Conservation (phyloP, 768 basidiomycete genomes). For the Baorangia bicolor region DNA sequence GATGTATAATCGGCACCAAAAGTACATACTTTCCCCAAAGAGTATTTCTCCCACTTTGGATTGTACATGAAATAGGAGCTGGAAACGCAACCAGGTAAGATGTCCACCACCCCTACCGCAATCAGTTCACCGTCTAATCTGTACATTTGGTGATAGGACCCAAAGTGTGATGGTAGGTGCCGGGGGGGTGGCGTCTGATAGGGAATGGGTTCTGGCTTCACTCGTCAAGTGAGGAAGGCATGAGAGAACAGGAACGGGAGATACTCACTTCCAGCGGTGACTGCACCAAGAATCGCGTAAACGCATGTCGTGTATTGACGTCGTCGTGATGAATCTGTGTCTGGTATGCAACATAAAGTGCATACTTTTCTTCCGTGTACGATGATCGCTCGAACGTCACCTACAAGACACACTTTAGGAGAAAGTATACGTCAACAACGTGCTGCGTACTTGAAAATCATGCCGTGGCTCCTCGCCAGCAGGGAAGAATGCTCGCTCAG, state of each 20-base stretch:
- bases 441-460: constrained; percentile 54
- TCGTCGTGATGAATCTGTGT: constrained; percentile 71
- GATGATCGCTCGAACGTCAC: constrained; percentile 73
- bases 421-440: neutral
- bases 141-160: constrained; percentile 92
- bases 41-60: constrained; percentile 61
- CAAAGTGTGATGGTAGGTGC: constrained; percentile 75
- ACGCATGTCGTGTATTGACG: constrained; percentile 48
- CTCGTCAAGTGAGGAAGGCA: neutral
- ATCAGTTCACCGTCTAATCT: constrained; percentile 77
- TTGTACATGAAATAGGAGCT: constrained; percentile 91
- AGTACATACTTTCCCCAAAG: constrained; percentile 68
- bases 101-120: constrained; percentile 86
- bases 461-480: constrained; percentile 39
- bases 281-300: constrained; percentile 75
- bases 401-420: constrained; percentile 37
- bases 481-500: constrained; percentile 44
- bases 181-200: constrained; percentile 48
- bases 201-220: constrained; percentile 58
- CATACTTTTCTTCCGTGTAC: constrained; percentile 78
- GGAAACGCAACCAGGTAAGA: constrained; percentile 83
- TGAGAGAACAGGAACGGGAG: neutral
- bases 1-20: neutral
- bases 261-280: constrained; percentile 66
- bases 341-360: constrained; percentile 78